Base-by-base conservation (phyloP, 805 yeast species). In the Yamadazyma olivae region DNA sequence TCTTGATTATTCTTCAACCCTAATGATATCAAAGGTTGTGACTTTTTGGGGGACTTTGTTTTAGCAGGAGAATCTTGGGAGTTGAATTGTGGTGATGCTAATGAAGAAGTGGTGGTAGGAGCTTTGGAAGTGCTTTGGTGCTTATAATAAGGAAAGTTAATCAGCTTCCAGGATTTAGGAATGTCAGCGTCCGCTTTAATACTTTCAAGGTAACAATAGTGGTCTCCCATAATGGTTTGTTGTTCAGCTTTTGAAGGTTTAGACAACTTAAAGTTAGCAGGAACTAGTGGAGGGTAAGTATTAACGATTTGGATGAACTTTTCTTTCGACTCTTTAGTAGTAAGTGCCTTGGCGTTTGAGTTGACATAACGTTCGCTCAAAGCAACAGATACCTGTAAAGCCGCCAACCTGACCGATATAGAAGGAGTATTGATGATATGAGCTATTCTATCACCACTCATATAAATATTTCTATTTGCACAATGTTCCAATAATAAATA, bases 401-500 rank as follows among this genome's bases (percentile, higher is more conserved):
- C 80, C 2, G 73, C 65, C 15, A 80, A 58, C 36, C 81, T 70
- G 6, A 89, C 74, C 16, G 70, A 69, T 20, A 83, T 58, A 6
- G 83, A 75, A 12, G 81, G 79, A 12, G 82, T 70, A 37, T 73
- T 73, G 30, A 87, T 52, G 43, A 89, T 59, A 28, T 67, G 64
- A 40, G 70, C 76, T 37, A 89, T 67, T 24, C 80, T 66, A 33
- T 81, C 82, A 14, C 75, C 60, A 15, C 88, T 79, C n/a, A 79
- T 65, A 54, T 85, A 89, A 17, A 85, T 67, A 33, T 74, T 72
- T 42, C 86, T 70, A 48, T 81, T 80, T 19, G 79, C 67, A 36
- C 93, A 82, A 48, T 83, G 77, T 27, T 81, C 84, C 30, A 90
- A 60, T 21, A 90, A 59, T 33, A 76, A 57, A 22, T 73, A 67